Percentiles rank a stretch among this genome's conserved stretches.
phyloP scores from a whole-genome alignment of 768 basidiomycete genomes.

The Tulasnella sp. region DNA sequence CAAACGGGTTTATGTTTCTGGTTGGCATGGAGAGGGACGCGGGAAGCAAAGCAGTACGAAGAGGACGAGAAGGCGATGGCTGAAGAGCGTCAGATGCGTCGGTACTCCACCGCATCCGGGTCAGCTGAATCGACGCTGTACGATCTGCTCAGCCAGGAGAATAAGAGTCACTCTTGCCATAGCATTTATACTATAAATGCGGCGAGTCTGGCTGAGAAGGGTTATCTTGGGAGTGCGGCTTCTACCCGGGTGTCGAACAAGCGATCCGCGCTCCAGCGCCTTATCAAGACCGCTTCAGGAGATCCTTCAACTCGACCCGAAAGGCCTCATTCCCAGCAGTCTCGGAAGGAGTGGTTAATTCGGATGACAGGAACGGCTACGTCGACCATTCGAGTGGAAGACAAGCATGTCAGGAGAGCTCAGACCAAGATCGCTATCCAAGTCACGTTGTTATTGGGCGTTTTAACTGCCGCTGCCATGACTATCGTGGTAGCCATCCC shows the following conservation, averaged over 20 bases:
- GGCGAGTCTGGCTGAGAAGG: neutral
- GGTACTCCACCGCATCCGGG: neutral
- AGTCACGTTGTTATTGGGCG: neutral
- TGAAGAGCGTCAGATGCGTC: neutral
- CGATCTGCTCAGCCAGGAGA: neutral
- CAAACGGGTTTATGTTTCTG: conserved; percentile 15
- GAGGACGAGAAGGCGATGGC: neutral
- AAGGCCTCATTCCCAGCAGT: neutral
- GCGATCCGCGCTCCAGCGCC: neutral
- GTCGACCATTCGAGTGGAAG: conserved; percentile 6
- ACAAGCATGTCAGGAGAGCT: neutral
- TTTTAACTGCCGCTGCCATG: conserved; percentile 8
- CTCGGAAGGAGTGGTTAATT: neutral
- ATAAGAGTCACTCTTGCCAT: neutral
- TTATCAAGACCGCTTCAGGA: too few species aligned
- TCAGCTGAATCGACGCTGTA: neutral
- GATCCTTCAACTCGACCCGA: neutral
- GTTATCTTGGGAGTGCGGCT: neutral
- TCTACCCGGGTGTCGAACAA: neutral
- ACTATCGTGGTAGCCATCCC: conserved; percentile 2
- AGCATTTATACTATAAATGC: conserved; percentile 3
- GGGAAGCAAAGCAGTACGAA: conserved; percentile 15
- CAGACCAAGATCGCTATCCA: conserved; percentile 6
- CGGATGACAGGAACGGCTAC: conserved; percentile 17
- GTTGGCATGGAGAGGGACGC: conserved; percentile 13